Base-by-base conservation (phyloP, 1,284 basidiomycete species). In the Microbotryum intermedium region DNA sequence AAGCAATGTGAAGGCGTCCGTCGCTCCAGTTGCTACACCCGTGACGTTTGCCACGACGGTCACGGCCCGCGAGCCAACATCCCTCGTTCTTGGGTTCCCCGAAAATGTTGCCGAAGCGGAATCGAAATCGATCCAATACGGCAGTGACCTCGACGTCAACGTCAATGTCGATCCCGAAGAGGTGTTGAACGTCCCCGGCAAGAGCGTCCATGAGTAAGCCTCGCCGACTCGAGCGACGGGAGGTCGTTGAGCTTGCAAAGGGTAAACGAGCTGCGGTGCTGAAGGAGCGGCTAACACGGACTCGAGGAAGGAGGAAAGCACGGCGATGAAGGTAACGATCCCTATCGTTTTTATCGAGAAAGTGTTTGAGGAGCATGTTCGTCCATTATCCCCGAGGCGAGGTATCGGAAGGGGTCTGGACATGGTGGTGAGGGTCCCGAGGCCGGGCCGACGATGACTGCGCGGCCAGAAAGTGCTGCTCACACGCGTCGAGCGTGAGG, bases 81-180 rank as follows among this genome's bases (percentile, higher is more conserved):
- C 85, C 23, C 73, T 60, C 8, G 74, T 58, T 6, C 77, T 65
- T 21, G 87, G 86, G 4, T 77, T 82, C 16, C 87, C 87, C 57
- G 74, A 72, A 60, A 90, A 78, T 0, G 79, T 80, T 29, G 70
- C 73, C 0, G 79, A 77, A 16, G 69, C 64, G 34, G 79, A 70
- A 71, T 88, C 79, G 70, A 88, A 87, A 16, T 76, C 73, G 55
- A 86, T 78, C 86, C 87, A 89, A 18, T 70, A 56, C 6, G 86
- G 85, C 30, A 87, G 75, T 43, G 74, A 63, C n/a, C 55, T 11
- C 4, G 65, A 42, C 23, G 61, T 59, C 53, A 68, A 54, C 18
- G 73, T n/a, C 80, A 81, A 25, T 51, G 29, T 58, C 16, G 70
- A 48, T 23, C 65, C 54, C 4, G 67, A 61, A 20, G 73, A 70